A percentile compares a stretch with the other conserved stretches of the same genome.
Evolutionary conservation across 768 basidiomycete species (phyloP).

Genomic region (Lactarius sanguifluus): DNA sequence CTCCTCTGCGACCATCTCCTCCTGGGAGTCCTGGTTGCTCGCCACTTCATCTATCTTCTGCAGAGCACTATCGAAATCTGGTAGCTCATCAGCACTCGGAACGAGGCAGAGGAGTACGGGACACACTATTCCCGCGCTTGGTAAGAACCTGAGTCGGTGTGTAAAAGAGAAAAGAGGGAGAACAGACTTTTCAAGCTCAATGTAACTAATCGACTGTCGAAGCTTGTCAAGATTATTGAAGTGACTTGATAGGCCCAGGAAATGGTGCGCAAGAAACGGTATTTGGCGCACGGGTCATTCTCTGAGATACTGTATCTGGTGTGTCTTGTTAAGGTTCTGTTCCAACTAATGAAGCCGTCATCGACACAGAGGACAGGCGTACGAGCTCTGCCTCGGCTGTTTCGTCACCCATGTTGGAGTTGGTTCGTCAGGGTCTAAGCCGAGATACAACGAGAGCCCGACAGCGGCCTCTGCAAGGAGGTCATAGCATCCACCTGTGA

Average conservation of each 20-base stretch:
- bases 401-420: slow-evolving; percentile 52
- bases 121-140: slow-evolving; percentile 67
- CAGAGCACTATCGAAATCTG: slow-evolving; percentile 81
- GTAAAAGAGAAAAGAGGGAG: slow-evolving; percentile 81
- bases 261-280: neutral
- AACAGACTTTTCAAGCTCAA: slow-evolving; percentile 83
- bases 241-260: slow-evolving; percentile 34
- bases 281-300: slow-evolving; percentile 71
- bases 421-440: too few relatives aligned
- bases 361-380: neutral
- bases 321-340: slow-evolving; percentile 84
- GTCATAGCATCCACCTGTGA: too few relatives aligned
- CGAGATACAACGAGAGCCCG: too few relatives aligned
- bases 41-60: slow-evolving; percentile 77
- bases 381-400: slow-evolving; percentile 63
- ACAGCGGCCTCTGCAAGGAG: too few relatives aligned
- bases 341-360: slow-evolving; percentile 54
- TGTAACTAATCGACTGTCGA: too few relatives aligned
- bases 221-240: slow-evolving; percentile 75
- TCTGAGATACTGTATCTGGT: slow-evolving; percentile 78
- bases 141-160: slow-evolving; percentile 75
- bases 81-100: neutral
- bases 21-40: slow-evolving; percentile 72
- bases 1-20: slow-evolving; percentile 76
- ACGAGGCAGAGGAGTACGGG: neutral